phyloP scores from a whole-genome alignment of 352 stramenopile species.

The Phytophthora nicotianae region DNA sequence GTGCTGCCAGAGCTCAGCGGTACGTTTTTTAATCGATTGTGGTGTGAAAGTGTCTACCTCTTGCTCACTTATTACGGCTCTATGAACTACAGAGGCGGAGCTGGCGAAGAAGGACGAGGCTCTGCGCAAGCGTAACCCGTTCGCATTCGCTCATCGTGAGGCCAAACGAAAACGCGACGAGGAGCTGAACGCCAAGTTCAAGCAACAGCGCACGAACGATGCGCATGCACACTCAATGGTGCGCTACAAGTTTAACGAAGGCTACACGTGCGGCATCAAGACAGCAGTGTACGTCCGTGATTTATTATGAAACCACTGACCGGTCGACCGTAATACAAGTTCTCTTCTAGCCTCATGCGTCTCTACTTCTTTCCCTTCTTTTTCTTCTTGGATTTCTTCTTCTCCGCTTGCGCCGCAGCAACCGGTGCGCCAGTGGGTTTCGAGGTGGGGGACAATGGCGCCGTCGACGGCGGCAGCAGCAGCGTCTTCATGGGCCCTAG shows the following conservation, averaged over 20 bases:
- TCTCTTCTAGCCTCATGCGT: not conserved
- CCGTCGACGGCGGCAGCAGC: conserved; percentile 9
- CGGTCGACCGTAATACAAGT: conserved; percentile 14
- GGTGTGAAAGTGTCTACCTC: not conserved
- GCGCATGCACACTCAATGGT: conserved; percentile 49
- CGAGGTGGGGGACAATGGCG: conserved; percentile 2
- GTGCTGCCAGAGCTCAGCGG: conserved; percentile 60
- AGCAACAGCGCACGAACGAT: conserved; percentile 31
- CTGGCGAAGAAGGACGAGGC: conserved; percentile 65
- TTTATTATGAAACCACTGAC: conserved; percentile 62
- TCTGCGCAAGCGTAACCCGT: conserved; percentile 75
- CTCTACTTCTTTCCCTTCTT: conserved; percentile 44
- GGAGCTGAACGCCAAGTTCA: conserved; percentile 46
- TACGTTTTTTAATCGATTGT: conserved; percentile 28
- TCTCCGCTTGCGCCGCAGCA: conserved; percentile 14
- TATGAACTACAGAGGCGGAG: conserved; percentile 50
- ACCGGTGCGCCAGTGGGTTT: conserved; percentile 3
- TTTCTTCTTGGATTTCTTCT: conserved; percentile 48
- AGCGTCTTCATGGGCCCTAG: conserved; percentile 58
- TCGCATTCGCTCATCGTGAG: conserved; percentile 82
- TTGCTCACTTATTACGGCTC: conserved; percentile 12
- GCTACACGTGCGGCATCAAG: conserved; percentile 91
- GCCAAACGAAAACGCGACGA: conserved; percentile 77
- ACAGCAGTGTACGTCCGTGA: conserved; percentile 87
- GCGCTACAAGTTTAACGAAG: conserved; percentile 91